phyloP scores from a whole-genome alignment of 2,329 filamentous ascomycete species.

The Sphaceloma murrayae region DNA sequence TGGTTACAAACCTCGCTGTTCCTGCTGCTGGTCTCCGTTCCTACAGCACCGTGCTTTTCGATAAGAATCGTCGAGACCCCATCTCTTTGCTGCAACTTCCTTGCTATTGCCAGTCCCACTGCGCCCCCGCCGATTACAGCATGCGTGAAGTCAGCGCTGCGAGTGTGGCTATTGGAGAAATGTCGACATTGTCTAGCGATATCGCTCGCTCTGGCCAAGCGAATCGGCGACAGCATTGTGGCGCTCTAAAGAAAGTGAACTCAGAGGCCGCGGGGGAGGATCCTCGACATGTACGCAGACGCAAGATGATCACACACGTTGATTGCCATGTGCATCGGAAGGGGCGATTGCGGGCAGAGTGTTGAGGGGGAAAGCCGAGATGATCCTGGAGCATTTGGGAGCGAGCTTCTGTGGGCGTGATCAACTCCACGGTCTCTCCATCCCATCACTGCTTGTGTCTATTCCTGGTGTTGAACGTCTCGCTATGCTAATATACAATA shows the following conservation, averaged over 20 bases:
- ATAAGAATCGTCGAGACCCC: constrained; percentile 63
- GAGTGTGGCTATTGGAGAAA: constrained; percentile 37
- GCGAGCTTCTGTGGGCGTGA: not conserved
- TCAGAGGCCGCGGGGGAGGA: too few relatives aligned
- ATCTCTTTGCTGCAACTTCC: constrained; percentile 54
- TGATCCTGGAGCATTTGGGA: too few relatives aligned
- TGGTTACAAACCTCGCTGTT: constrained; percentile 59
- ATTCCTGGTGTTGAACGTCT: constrained; percentile 5
- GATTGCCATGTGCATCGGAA: too few relatives aligned
- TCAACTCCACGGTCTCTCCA: not conserved
- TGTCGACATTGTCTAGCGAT: constrained; percentile 4
- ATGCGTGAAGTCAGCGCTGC: constrained; percentile 52
- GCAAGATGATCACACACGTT: too few relatives aligned
- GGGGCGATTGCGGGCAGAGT: too few relatives aligned
- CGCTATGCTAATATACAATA: constrained; percentile 15
- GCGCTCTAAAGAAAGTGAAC: too few relatives aligned
- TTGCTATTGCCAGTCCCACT: constrained; percentile 71
- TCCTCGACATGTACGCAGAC: too few relatives aligned
- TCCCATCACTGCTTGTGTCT: not conserved
- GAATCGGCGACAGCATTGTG: constrained; percentile 4
- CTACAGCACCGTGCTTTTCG: constrained; percentile 65
- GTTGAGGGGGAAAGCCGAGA: too few relatives aligned
- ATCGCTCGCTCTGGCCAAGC: not conserved
- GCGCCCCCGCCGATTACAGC: constrained; percentile 61
- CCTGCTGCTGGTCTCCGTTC: constrained; percentile 78